These are phyloP conservation scores for Xylaria sp. DNA, from an alignment of 2,329 filamentous ascomycete genomes.

Conservation along the genomic window DNA sequence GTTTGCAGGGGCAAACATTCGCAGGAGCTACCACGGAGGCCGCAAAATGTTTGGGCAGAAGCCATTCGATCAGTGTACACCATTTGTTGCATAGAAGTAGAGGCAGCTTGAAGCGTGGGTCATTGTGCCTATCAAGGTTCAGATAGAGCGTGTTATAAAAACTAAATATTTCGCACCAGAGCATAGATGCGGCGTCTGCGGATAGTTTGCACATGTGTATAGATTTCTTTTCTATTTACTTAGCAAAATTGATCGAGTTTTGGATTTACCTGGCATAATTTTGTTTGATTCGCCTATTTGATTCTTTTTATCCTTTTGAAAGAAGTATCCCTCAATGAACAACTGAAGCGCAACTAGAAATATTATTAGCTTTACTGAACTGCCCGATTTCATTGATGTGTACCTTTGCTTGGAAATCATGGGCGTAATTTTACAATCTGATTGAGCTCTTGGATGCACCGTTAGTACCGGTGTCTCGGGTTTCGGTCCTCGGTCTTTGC, in stretches of 20 bases:
- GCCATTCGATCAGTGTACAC: constrained; percentile 17
- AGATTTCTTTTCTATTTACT: not conserved
- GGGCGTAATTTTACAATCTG: not conserved
- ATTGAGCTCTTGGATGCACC: not conserved
- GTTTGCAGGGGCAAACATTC: constrained; percentile 10
- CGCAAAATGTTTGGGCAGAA: constrained; percentile 23
- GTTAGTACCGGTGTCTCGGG: not conserved
- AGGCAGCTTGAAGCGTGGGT: not conserved
- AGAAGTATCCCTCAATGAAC: not conserved
- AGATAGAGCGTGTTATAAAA: not conserved
- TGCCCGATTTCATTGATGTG: too few relatives aligned
- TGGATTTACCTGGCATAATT: too few relatives aligned
- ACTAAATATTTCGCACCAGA: too few relatives aligned
- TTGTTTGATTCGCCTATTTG: too few relatives aligned
- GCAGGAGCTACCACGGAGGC: constrained; percentile 14
- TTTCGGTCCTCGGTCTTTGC: not conserved
- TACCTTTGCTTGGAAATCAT: not conserved
- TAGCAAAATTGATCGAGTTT: not conserved
- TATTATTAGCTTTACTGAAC: not conserved
- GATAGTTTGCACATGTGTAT: not conserved
- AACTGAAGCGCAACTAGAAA: not conserved
- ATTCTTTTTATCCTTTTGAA: too few relatives aligned
- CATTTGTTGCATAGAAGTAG: not conserved
- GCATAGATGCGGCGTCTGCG: not conserved
- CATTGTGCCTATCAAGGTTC: not conserved